Conservation (phyloP, 1,284 basidiomycete species). For the Trichosporon faecale region DNA sequence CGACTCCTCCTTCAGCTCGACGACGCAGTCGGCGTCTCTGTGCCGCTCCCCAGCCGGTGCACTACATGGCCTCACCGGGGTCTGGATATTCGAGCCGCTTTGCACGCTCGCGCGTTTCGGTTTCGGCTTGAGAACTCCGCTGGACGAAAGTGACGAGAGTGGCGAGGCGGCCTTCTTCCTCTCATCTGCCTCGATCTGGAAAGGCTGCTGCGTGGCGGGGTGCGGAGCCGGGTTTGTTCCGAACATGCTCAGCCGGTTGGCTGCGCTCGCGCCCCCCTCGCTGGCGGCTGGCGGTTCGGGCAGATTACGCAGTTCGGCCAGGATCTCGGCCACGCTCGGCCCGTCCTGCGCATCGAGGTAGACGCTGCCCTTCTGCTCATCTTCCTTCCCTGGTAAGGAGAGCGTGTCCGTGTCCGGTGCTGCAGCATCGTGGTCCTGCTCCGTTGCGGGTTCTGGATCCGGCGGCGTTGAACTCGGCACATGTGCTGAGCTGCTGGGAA, state of each 20-base stretch:
- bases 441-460: not conserved
- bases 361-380: conserved; percentile 28
- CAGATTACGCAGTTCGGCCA: conserved; percentile 37
- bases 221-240: not conserved
- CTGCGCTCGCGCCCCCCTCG: not conserved
- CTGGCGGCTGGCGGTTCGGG: conserved; percentile 25
- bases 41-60: conserved; percentile 6
- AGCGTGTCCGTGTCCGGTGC: conserved; percentile 1
- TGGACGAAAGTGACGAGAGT: conserved; percentile 2
- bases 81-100: not conserved
- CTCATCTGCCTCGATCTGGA: not conserved
- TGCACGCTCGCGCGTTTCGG: conserved; percentile 2
- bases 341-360: conserved; percentile 42
- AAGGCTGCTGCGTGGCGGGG: not conserved
- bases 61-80: conserved; percentile 1
- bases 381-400: not conserved
- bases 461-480: not conserved
- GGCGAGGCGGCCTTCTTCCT: not conserved
- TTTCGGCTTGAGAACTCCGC: not conserved
- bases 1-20: conserved; percentile 45
- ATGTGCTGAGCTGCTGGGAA: not conserved
- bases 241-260: not conserved
- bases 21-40: conserved; percentile 32
- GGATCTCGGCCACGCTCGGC: conserved; percentile 33
- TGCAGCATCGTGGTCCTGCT: not conserved